Evolutionary conservation across 768 basidiomycete genomes (phyloP).

Genomic region (Tricholoma furcatifolium): DNA sequence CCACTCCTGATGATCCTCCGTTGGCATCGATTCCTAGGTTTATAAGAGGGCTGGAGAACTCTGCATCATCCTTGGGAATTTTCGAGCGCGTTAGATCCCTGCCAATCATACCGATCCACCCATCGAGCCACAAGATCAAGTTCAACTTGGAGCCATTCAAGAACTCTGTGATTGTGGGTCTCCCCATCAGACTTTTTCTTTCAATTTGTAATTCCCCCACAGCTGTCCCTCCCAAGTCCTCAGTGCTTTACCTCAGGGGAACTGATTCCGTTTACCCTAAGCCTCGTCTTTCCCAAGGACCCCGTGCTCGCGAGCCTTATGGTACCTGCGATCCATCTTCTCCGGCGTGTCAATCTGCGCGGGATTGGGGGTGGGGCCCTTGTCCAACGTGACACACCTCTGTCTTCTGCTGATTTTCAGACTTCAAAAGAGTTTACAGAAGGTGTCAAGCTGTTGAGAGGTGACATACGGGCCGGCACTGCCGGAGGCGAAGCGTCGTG

Average conservation of each 20-base stretch:
- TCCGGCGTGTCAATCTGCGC: conserved; percentile 33
- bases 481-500: conserved; percentile 37
- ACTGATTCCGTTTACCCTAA: conserved; percentile 35
- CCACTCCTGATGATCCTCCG: conserved; percentile 34
- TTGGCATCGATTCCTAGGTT: conserved; percentile 29
- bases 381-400: conserved; percentile 23
- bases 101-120: conserved; percentile 20
- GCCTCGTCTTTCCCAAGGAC: conserved; percentile 31
- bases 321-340: conserved; percentile 29
- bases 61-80: conserved; percentile 15
- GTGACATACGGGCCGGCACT: conserved; percentile 34
- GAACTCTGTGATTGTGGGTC: conserved; percentile 27
- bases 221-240: conserved; percentile 39
- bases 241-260: conserved; percentile 38
- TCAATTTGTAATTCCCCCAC: neutral
- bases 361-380: conserved; percentile 23
- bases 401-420: conserved; percentile 21
- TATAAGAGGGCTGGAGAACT: conserved; percentile 17
- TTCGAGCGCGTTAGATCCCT: conserved; percentile 31
- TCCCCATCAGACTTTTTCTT: neutral
- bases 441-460: conserved; percentile 31
- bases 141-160: conserved; percentile 13
- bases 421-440: conserved; percentile 32
- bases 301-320: conserved; percentile 39
- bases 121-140: conserved; percentile 11